Evolutionary conservation across 1,139 yeast species (phyloP).

Genomic region (Yamadazyma jaroonii): DNA sequence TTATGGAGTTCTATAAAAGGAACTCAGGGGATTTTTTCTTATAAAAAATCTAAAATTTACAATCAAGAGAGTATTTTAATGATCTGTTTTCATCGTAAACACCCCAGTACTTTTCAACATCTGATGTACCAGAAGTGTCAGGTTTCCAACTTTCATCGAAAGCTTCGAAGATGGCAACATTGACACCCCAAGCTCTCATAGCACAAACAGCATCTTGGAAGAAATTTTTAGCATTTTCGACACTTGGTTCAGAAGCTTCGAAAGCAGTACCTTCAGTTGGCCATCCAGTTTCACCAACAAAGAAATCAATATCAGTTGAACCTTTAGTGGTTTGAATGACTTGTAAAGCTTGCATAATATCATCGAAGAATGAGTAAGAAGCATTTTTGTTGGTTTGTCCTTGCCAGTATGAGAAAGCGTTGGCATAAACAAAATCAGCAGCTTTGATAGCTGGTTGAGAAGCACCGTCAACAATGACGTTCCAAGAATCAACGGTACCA

Average conservation of each 20-base stretch:
- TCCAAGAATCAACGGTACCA: conserved; percentile 97
- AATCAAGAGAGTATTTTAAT: conserved; percentile 57
- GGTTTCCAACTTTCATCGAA: conserved; percentile 97
- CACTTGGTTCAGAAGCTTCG: conserved; percentile 62
- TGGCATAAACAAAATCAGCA: conserved; percentile 82
- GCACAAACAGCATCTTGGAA: conserved; percentile 91
- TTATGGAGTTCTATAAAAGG: not conserved
- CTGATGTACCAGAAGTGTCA: conserved; percentile 76
- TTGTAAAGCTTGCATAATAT: conserved; percentile 94
- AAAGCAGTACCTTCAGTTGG: conserved; percentile 83
- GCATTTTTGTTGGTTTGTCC: conserved; percentile 83
- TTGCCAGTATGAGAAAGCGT: conserved; percentile 98
- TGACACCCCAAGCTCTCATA: conserved; percentile 92
- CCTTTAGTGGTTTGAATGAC: conserved; percentile 82
- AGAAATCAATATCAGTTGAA: conserved; percentile 76
- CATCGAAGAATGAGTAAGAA: conserved; percentile 88
- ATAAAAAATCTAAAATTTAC: conserved; percentile 35
- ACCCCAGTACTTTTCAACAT: conserved; percentile 94
- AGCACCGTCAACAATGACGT: conserved; percentile 77
- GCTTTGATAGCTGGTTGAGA: conserved; percentile 69
- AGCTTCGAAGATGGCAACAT: conserved; percentile 90
- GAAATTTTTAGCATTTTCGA: conserved; percentile 69
- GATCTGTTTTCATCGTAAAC: conserved; percentile 59
- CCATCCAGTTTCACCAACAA: conserved; percentile 99
- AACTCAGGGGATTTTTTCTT: not conserved